phyloP scores from a whole-genome alignment of 1,284 basidiomycete genomes.

The Bjerkandera adusta region DNA sequence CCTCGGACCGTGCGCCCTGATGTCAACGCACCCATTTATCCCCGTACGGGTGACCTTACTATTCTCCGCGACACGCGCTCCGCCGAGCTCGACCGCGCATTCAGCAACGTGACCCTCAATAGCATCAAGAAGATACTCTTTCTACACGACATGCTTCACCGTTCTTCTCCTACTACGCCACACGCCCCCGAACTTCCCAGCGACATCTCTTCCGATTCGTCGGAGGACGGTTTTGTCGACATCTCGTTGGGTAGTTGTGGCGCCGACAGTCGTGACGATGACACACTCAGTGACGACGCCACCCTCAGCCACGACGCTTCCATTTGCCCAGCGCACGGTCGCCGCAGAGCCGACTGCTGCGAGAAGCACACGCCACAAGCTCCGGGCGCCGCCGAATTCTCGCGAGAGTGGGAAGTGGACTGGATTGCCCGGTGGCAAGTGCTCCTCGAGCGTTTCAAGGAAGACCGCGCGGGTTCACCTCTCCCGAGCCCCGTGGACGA shows the following conservation, averaged over 20 bases:
- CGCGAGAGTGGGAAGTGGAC: slow-evolving; percentile 19
- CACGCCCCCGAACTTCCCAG: slow-evolving; percentile 1
- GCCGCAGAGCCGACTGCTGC: neutral
- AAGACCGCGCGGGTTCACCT: neutral
- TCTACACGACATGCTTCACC: slow-evolving; percentile 50
- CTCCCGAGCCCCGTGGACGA: slow-evolving; percentile 10
- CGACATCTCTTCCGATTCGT: slow-evolving; percentile 8
- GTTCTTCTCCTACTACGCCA: slow-evolving; percentile 7
- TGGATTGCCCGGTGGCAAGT: slow-evolving; percentile 30
- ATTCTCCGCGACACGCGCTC: slow-evolving; percentile 55
- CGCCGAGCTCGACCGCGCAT: slow-evolving; percentile 54
- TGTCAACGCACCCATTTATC: slow-evolving; percentile 45
- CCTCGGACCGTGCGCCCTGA: slow-evolving; percentile 19
- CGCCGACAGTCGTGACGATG: too few relatives aligned
- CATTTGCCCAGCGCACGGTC: slow-evolving; percentile 5
- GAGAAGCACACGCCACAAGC: slow-evolving; percentile 1
- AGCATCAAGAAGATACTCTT: slow-evolving; percentile 65
- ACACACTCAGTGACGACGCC: slow-evolving; percentile 23
- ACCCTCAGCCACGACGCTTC: slow-evolving; percentile 19
- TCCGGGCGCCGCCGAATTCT: slow-evolving; percentile 4
- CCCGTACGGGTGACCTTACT: slow-evolving; percentile 60
- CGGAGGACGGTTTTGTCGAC: slow-evolving; percentile 6
- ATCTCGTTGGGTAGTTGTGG: slow-evolving; percentile 2
- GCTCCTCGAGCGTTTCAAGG: slow-evolving; percentile 18
- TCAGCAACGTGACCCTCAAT: slow-evolving; percentile 55